Evolutionary conservation across 2,329 filamentous ascomycete genomes (phyloP), one percentile per base, ranked within the genome.

Genomic region (Alternaria burnsii): DNA sequence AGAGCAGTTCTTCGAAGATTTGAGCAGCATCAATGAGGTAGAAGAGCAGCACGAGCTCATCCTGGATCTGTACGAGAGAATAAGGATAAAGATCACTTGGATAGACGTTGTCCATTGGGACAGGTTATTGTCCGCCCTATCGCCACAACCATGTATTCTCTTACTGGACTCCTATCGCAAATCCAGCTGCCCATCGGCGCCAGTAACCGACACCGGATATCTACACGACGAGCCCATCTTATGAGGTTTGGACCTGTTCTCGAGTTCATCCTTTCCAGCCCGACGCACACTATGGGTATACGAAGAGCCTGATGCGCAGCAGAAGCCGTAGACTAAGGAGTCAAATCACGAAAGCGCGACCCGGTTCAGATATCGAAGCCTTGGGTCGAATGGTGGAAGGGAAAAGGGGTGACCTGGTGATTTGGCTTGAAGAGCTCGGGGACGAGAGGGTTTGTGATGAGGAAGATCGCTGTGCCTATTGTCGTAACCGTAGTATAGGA

Each of bases 61-160:
- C 14, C 11, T 10, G 18, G 1, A 5, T 0, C 2, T 41, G 12
- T 41, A 8, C 18, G 0, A 22, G 2, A 3, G 2, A 12, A 41
- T 22, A 10, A 0, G 18, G 0, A 4, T 3, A 0, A 2, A 18
- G 2, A 40, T 40, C n/a, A 2, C 0, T 9, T 2, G 9, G 10
- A 4, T 10, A 6, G 0, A 3, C 18, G n/a, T 9, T 20, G 38
- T 40, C 2, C 9, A 0, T 18, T 0, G 0, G 0, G 3, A 40
- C n/a, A 3, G 1, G 0, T 1, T 5, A 8, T n/a, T 36, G 4
- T 7, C 14, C 5, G 14, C 14, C 14, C 10, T 36, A 7, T n/a
- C 32, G 14, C 5, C 6, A 8, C 1, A 36, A 36, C 4, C 12
- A 36, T 16, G 32, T 16, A 5, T 36, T 36, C 32, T 36, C 14